Evolutionary conservation across 164 flowering plant genomes (phyloP).

Genomic region (Magnolia changhungtana): DNA sequence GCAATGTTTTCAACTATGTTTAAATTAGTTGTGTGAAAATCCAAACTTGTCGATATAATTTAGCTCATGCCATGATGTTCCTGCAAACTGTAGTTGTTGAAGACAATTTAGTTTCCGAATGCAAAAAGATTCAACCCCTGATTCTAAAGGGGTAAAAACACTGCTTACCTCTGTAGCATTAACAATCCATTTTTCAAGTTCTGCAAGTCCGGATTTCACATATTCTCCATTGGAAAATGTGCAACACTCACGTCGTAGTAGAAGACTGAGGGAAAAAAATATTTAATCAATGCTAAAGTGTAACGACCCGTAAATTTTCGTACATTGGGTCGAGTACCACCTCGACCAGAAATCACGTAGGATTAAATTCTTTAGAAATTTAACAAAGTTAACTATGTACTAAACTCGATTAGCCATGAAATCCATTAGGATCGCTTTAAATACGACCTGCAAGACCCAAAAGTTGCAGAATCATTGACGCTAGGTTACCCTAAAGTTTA

Average conservation of each 20-base stretch:
- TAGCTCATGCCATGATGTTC: conserved; percentile 95
- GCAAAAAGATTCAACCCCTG: not conserved
- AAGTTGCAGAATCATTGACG: too few species aligned
- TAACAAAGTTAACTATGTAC: too few species aligned
- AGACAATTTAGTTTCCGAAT: conserved; percentile 15
- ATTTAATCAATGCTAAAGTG: not conserved
- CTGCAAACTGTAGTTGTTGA: conserved; percentile 65
- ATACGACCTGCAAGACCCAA: too few species aligned
- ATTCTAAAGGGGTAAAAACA: not conserved
- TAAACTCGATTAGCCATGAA: too few species aligned
- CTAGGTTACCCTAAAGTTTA: too few species aligned
- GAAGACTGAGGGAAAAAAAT: conserved; percentile 48
- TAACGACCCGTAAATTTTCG: too few species aligned
- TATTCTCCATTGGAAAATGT: conserved; percentile 96
- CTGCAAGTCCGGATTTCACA: conserved; percentile 93
- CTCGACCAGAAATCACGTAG: too few species aligned
- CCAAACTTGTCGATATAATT: conserved; percentile 98
- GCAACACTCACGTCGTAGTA: conserved; percentile 94
- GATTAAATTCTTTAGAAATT: too few species aligned
- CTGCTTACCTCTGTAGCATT: conserved; percentile 64
- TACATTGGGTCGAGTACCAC: too few species aligned
- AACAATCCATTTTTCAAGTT: conserved; percentile 86
- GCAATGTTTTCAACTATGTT: not conserved
- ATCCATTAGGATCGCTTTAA: too few species aligned
- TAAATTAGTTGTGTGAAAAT: conserved; percentile 59